Conservation (phyloP, 192 early-diverging fungal genomes). For the Lobosporangium transversale region DNA sequence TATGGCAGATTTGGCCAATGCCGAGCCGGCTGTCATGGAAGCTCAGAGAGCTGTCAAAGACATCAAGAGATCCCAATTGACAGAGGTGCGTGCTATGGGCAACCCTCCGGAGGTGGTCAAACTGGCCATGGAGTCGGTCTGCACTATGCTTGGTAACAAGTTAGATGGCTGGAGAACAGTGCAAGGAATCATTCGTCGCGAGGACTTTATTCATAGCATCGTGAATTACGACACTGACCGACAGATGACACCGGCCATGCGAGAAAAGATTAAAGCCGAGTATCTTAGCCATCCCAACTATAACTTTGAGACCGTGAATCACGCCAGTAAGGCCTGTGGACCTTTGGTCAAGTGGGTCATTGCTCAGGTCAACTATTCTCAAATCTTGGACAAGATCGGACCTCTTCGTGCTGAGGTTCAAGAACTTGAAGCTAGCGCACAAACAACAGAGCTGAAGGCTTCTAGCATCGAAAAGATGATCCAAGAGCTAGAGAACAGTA, state of each 20-base stretch:
- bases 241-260: conserved; percentile 77
- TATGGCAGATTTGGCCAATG: conserved; percentile 89
- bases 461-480: conserved; percentile 83
- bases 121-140: conserved; percentile 97
- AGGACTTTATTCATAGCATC: conserved; percentile 98
- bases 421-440: conserved; percentile 81
- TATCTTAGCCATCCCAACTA: conserved; percentile 89
- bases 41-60: conserved; percentile 92
- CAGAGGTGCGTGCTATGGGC: conserved; percentile 95
- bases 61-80: conserved; percentile 97
- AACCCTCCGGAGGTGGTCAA: conserved; percentile 98
- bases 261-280: conserved; percentile 81
- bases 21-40: conserved; percentile 96
- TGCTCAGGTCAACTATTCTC: conserved; percentile 93
- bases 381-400: conserved; percentile 94
- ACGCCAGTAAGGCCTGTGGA: conserved; percentile 97
- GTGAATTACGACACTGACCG: conserved; percentile 94
- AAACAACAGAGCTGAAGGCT: conserved; percentile 75
- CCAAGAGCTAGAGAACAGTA: conserved; percentile 83
- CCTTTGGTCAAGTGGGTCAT: conserved; percentile 98
- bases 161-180: conserved; percentile 92
- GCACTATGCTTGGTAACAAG: conserved; percentile 89
- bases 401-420: conserved; percentile 94
- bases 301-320: conserved; percentile 96
- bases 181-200: conserved; percentile 88